phyloP scores from a whole-genome alignment of 768 basidiomycete species.

The Russula abietina region DNA sequence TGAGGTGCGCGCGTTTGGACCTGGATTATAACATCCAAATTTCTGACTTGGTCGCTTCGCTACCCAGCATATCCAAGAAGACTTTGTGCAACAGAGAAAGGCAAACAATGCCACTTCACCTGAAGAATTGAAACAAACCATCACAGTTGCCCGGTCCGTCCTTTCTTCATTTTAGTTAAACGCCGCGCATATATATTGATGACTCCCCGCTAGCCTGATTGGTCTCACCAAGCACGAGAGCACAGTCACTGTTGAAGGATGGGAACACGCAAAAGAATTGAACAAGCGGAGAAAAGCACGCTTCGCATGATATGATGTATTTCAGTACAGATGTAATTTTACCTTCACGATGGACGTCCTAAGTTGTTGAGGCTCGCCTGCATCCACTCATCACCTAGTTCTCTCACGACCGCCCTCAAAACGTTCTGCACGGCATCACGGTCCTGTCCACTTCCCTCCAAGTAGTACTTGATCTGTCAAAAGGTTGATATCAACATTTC shows the following conservation, averaged over 20 bases:
- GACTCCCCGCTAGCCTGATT: slow-evolving; percentile 43
- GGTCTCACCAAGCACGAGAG: slow-evolving; percentile 54
- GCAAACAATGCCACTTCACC: slow-evolving; percentile 38
- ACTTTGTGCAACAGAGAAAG: slow-evolving; percentile 52
- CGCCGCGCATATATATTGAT: slow-evolving; percentile 12
- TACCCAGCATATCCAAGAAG: slow-evolving; percentile 63
- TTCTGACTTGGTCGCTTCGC: background rate
- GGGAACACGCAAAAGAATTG: slow-evolving; percentile 60
- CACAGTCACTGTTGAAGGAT: slow-evolving; percentile 51
- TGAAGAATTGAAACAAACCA: slow-evolving; percentile 60
- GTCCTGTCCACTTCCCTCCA: slow-evolving; percentile 69
- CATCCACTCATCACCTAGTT: slow-evolving; percentile 65
- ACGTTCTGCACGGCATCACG: slow-evolving; percentile 40
- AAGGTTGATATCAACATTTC: background rate
- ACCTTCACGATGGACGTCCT: slow-evolving; percentile 28
- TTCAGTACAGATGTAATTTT: background rate
- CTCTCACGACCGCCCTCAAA: slow-evolving; percentile 52
- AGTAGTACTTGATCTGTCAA: slow-evolving; percentile 75
- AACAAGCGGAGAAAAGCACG: slow-evolving; percentile 42
- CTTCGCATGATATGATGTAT: slow-evolving; percentile 14
- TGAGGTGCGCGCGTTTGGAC: slow-evolving; percentile 39
- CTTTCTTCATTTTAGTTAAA: background rate
- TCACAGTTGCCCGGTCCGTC: slow-evolving; percentile 63
- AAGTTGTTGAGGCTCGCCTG: slow-evolving; percentile 50
- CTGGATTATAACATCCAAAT: background rate